A percentile compares a stretch with the other conserved stretches of the same genome.
These are phyloP conservation scores for Wickerhamomyces sydowiorum DNA, from an alignment of 805 yeast species.

Conservation along the genomic window DNA sequence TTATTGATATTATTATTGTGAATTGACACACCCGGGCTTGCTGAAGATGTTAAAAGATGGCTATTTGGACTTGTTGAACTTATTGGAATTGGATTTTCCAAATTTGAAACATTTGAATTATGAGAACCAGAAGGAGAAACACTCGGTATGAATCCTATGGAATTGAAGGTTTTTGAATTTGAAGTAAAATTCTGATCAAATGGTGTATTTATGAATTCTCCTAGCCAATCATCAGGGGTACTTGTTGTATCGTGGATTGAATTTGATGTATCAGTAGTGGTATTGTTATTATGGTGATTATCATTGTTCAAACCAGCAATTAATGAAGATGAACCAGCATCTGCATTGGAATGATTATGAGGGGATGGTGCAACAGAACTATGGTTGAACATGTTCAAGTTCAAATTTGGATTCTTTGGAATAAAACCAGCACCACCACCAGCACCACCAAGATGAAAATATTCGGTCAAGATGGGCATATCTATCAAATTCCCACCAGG, in stretches of 20 bases:
- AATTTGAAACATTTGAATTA: conserved; percentile 6
- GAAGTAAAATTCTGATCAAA: conserved; percentile 50
- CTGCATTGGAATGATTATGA: conserved; percentile 1
- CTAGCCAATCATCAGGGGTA: conserved; percentile 54
- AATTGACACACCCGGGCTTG: neutral
- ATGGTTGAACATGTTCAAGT: conserved; percentile 15
- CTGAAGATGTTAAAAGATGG: neutral
- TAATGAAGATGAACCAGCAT: conserved; percentile 3
- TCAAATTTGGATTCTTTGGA: conserved; percentile 7
- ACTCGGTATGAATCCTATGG: conserved; percentile 46
- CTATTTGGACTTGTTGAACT: conserved; percentile 1
- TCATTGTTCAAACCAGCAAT: neutral
- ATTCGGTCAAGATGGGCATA: conserved; percentile 32
- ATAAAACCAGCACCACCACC: conserved; percentile 37
- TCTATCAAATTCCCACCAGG: conserved; percentile 23
- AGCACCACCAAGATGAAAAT: conserved; percentile 32
- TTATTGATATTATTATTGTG: neutral
- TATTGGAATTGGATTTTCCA: conserved; percentile 4
- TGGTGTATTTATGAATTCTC: conserved; percentile 65
- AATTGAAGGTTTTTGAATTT: conserved; percentile 37
- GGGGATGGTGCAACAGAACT: conserved; percentile 7
- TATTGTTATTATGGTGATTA: neutral
- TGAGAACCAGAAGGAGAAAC: conserved; percentile 14
- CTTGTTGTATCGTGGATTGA: conserved; percentile 17
- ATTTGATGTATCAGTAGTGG: conserved; percentile 9